A percentile compares a stretch with the other conserved stretches of the same genome.
phyloP scores from a whole-genome alignment of 352 stramenopile species.

The Globisporangium ultimum region DNA sequence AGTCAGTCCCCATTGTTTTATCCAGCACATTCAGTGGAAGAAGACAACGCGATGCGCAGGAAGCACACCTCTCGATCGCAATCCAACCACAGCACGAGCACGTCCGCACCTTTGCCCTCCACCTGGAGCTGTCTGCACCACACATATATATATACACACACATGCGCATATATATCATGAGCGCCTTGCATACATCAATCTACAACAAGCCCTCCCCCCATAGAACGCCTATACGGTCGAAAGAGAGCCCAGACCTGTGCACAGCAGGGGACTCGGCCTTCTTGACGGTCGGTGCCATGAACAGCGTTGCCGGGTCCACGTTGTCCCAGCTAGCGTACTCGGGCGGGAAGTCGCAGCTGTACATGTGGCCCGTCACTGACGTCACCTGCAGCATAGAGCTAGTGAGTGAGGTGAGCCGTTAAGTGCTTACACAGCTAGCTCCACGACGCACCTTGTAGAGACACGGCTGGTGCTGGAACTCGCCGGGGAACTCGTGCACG shows the following conservation, averaged over 20 bases:
- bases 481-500: slow-evolving; percentile 46
- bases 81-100: slow-evolving; percentile 90
- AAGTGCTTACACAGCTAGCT: too few relatives aligned
- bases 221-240: too few relatives aligned
- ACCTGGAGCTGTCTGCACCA: slow-evolving; percentile 29
- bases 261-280: slow-evolving; percentile 35
- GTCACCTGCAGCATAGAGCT: slow-evolving; percentile 27
- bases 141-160: not conserved
- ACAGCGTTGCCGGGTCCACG: slow-evolving; percentile 67
- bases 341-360: slow-evolving; percentile 69
- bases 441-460: slow-evolving; percentile 29
- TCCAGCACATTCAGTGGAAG: too few relatives aligned
- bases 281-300: slow-evolving; percentile 60
- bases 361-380: slow-evolving; percentile 77
- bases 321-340: slow-evolving; percentile 77
- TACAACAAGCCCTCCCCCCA: too few relatives aligned
- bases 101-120: slow-evolving; percentile 40
- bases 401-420: too few relatives aligned
- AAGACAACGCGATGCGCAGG: not conserved
- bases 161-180: too few relatives aligned
- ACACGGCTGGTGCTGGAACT: slow-evolving; percentile 30
- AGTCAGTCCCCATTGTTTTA: too few relatives aligned
- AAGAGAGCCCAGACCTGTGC: not conserved
- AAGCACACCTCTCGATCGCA: slow-evolving; percentile 78
- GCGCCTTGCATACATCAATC: too few relatives aligned